Base-by-base conservation (phyloP, 176 grass and related monocot species). In the Triticum monococcum region DNA sequence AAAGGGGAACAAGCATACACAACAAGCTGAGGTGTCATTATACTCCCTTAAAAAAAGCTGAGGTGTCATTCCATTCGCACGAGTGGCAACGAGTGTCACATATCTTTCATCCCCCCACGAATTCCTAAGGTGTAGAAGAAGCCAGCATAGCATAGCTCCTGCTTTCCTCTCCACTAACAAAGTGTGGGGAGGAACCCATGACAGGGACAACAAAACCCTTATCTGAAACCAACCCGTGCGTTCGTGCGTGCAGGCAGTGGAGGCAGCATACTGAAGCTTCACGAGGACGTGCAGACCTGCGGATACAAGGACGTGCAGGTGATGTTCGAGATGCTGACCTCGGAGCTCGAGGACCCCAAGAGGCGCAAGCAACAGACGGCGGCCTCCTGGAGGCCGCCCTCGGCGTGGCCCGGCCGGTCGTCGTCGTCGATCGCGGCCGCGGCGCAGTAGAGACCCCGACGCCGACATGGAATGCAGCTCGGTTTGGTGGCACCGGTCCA, bases 291-390 rank as follows among this genome's bases (percentile, higher is more conserved):
- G 64, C 95, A 93, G 64, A 98, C 87, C 35, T 98, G 95, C 35
- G 93, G 86, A 76, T 98, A 98, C 87, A 81, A 91, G 71, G 95
- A 98, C 89, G 95, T 95, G 77, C 93, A 98, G 72, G 89, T 98
- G 88, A 91, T 98, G 89, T 98, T 94, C 78, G 95, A 98, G 78
- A 98, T 98, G 28, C 89, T 98, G 83, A 91, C 72, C 12, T 90
- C 93, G 8, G 93, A 88, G 66, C 84, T 90, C 63, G 93, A 93
- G 87, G 89, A 78, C 10, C 24, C 68, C 5, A 84, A 84, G 41
- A 54, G 67, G 38, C 87, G 64, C 35, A 89, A 90, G 18, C 54
- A 59, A 32, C 41, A 83, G 30, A 52, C 26, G 45, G 14, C 67
- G 25, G 2, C 72, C 25, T 50, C 28, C 20, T 63, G 83, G 91